Conservation (phyloP, 768 basidiomycete genomes). For the Phylloporus sp. region DNA sequence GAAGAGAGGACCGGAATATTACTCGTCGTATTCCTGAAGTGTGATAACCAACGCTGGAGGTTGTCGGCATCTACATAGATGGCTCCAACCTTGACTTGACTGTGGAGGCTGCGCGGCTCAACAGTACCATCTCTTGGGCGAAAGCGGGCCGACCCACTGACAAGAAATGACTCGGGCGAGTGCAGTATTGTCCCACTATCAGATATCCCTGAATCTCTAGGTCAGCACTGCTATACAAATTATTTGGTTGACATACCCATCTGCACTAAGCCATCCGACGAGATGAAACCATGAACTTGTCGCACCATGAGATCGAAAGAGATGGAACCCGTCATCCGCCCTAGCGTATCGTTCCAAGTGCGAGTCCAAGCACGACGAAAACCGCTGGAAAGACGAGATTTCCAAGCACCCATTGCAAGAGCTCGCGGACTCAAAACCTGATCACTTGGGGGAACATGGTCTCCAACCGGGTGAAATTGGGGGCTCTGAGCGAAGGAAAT, state of each 20-base stretch:
- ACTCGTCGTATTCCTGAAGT: constrained; percentile 6
- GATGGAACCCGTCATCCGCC: constrained; percentile 53
- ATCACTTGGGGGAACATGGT: constrained; percentile 10
- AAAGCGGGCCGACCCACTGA: constrained; percentile 48
- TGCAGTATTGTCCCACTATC: constrained; percentile 38
- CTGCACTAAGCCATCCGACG: constrained; percentile 16
- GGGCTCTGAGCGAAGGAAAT: constrained; percentile 52
- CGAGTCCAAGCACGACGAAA: constrained; percentile 61
- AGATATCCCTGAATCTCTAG: constrained; percentile 11
- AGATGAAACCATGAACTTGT: constrained; percentile 42
- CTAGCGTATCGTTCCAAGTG: constrained; percentile 68
- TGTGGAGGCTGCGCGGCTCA: constrained; percentile 49
- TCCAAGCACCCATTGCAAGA: constrained; percentile 55
- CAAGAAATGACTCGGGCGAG: constrained; percentile 41
- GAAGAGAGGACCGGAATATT: constrained; percentile 1
- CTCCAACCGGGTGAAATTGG: constrained; percentile 18
- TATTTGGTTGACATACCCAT: constrained; percentile 26
- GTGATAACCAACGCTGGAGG: constrained; percentile 12
- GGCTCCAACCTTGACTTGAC: constrained; percentile 41
- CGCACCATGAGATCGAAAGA: constrained; percentile 46
- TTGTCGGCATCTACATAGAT: constrained; percentile 46
- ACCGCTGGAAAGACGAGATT: constrained; percentile 53
- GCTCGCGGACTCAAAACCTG: constrained; percentile 33
- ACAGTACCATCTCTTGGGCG: constrained; percentile 53
- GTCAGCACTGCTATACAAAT: constrained; percentile 1